phyloP scores from a whole-genome alignment of 495 filamentous ascomycete species.

The Xylona heveae region DNA sequence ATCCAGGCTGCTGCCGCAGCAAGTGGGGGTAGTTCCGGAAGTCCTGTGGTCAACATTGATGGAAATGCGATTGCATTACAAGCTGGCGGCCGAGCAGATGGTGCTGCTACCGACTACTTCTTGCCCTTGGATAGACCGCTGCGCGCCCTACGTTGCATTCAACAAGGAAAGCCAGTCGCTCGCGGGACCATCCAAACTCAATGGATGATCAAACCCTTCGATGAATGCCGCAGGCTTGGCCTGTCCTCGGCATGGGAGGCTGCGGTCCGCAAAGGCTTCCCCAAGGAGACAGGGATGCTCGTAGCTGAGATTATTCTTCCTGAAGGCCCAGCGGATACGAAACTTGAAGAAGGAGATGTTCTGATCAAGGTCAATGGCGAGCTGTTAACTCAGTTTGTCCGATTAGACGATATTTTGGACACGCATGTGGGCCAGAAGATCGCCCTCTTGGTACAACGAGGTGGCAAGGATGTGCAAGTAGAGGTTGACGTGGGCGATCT shows the following conservation, averaged over 20 bases:
- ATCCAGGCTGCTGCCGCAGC: slow-evolving; percentile 95
- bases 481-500: slow-evolving; percentile 75
- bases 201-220: slow-evolving; percentile 92
- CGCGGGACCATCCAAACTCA: slow-evolving; percentile 95
- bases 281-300: slow-evolving; percentile 88
- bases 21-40: slow-evolving; percentile 88
- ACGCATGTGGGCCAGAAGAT: slow-evolving; percentile 59
- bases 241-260: slow-evolving; percentile 72
- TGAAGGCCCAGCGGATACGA: slow-evolving; percentile 63
- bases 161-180: slow-evolving; percentile 46
- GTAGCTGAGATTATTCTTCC: slow-evolving; percentile 90
- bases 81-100: slow-evolving; percentile 81
- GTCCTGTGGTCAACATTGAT: slow-evolving; percentile 90
- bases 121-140: slow-evolving; percentile 77
- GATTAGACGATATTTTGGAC: slow-evolving; percentile 85
- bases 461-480: slow-evolving; percentile 71
- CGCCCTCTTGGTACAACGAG: slow-evolving; percentile 61
- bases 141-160: slow-evolving; percentile 71
- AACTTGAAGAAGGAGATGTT: slow-evolving; percentile 90
- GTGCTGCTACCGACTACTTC: slow-evolving; percentile 95
- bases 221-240: slow-evolving; percentile 85
- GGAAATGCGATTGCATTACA: slow-evolving; percentile 85
- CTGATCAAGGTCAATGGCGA: slow-evolving; percentile 86
- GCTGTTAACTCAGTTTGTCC: slow-evolving; percentile 80
- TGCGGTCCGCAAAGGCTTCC: slow-evolving; percentile 57